Conservation (phyloP, 805 yeast species). For the Zygoascus flipseniorum region DNA sequence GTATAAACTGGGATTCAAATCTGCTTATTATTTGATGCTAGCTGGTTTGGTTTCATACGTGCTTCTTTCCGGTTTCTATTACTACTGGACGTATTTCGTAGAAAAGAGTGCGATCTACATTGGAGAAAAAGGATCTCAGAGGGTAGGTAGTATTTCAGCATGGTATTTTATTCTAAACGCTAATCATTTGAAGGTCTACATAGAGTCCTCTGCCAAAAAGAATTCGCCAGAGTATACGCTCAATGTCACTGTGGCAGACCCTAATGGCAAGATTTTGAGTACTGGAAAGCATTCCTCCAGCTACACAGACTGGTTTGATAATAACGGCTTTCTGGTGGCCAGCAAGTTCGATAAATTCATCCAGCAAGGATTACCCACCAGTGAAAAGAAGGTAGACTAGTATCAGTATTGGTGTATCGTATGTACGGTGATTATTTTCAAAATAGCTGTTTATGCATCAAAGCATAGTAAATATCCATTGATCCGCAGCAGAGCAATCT, state of each 20-base stretch:
- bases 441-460: too few species aligned
- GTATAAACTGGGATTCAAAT: slow-evolving; percentile 24
- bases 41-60: slow-evolving; percentile 24
- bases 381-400: neutral
- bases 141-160: slow-evolving; percentile 2
- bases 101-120: slow-evolving; percentile 24
- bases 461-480: too few species aligned
- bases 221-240: slow-evolving; percentile 15
- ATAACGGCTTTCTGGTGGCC: slow-evolving; percentile 17
- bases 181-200: slow-evolving; percentile 1
- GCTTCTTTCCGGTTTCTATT: slow-evolving; percentile 18
- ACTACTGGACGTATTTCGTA: slow-evolving; percentile 19
- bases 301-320: slow-evolving; percentile 19
- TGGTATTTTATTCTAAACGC: neutral
- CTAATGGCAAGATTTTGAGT: slow-evolving; percentile 6
- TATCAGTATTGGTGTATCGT: neutral
- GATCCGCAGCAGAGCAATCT: too few species aligned
- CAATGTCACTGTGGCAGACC: slow-evolving; percentile 9
- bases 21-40: slow-evolving; percentile 20
- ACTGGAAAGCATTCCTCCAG: slow-evolving; percentile 1
- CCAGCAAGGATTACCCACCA: neutral
- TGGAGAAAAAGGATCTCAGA: slow-evolving; percentile 19
- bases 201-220: slow-evolving; percentile 11
- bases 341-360: slow-evolving; percentile 12
- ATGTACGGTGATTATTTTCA: too few species aligned